Percentiles rank a stretch among this genome's conserved stretches.
Evolutionary conservation across 192 early-diverging fungal species (phyloP).

Genomic region (Funneliformis geosporum): DNA sequence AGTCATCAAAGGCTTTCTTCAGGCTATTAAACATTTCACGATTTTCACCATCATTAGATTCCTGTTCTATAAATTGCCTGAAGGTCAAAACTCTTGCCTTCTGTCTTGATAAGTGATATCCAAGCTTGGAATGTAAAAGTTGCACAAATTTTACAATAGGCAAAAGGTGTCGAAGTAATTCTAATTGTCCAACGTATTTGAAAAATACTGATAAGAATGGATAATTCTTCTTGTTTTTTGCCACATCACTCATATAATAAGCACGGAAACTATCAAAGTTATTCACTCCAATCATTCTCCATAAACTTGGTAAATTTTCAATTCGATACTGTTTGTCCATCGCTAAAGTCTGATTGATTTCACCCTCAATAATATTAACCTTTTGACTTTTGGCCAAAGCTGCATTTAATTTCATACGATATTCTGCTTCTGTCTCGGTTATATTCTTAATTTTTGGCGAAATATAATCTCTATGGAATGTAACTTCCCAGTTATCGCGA

Average conservation of each 20-base stretch:
- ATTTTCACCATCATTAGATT: not conserved
- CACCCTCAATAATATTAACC: not conserved
- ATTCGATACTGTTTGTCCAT: constrained; percentile 16
- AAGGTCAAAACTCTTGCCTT: not conserved
- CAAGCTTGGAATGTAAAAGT: constrained; percentile 15
- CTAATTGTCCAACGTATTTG: constrained; percentile 10
- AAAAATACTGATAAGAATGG: constrained; percentile 29
- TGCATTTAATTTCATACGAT: not conserved
- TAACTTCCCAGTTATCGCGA: not conserved
- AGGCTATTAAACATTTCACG: not conserved
- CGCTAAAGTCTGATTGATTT: constrained; percentile 23
- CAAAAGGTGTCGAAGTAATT: constrained; percentile 8
- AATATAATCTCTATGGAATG: not conserved
- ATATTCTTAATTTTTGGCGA: not conserved
- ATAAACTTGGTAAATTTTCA: constrained; percentile 20
- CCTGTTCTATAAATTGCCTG: not conserved
- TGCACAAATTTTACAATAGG: constrained; percentile 30
- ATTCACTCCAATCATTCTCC: constrained; percentile 9
- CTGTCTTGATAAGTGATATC: constrained; percentile 15
- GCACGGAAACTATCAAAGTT: constrained; percentile 25
- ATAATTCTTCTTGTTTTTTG: not conserved
- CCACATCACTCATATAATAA: constrained; percentile 10
- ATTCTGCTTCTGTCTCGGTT: not conserved
- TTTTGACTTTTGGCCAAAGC: not conserved
- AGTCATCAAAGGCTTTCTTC: constrained; percentile 11